Conservation (phyloP, 805 yeast genomes). For the Hermanozyma aechmeae region DNA sequence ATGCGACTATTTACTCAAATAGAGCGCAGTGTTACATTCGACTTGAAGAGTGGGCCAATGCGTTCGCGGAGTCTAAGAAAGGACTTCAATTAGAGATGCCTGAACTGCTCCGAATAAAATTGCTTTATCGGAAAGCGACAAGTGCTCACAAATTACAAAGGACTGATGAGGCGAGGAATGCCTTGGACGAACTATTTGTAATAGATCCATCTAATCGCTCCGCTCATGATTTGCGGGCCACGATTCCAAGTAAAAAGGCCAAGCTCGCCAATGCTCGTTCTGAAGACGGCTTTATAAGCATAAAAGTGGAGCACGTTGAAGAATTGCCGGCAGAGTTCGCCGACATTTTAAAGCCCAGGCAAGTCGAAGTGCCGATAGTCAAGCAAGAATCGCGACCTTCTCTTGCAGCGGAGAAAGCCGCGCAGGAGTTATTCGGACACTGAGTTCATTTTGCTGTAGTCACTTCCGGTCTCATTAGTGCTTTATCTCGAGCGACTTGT, state of each 20-base stretch:
- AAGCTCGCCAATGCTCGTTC: background rate
- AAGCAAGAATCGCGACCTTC: no score
- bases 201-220: constrained; percentile 33
- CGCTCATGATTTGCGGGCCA: constrained; percentile 27
- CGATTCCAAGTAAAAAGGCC: background rate
- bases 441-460: constrained; percentile 8
- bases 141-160: constrained; percentile 24
- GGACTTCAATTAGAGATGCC: constrained; percentile 32
- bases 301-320: constrained; percentile 31
- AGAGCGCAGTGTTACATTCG: constrained; percentile 58
- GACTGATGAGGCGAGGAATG: constrained; percentile 13
- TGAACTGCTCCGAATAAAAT: constrained; percentile 36
- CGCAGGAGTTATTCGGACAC: constrained; percentile 6
- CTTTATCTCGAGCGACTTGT: no score
- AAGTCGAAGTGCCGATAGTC: background rate
- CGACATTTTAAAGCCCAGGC: background rate
- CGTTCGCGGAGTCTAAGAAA: constrained; percentile 37
- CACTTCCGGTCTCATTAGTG: constrained; percentile 11
- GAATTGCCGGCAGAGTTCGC: constrained; percentile 25
- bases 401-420: constrained; percentile 2
- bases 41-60: constrained; percentile 38
- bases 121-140: constrained; percentile 42
- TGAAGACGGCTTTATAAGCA: constrained; percentile 1
- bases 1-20: constrained; percentile 57
- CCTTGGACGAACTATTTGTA: constrained; percentile 26